Base-by-base conservation (phyloP, 1,284 basidiomycete species). In the Rhizoctonia solani region DNA sequence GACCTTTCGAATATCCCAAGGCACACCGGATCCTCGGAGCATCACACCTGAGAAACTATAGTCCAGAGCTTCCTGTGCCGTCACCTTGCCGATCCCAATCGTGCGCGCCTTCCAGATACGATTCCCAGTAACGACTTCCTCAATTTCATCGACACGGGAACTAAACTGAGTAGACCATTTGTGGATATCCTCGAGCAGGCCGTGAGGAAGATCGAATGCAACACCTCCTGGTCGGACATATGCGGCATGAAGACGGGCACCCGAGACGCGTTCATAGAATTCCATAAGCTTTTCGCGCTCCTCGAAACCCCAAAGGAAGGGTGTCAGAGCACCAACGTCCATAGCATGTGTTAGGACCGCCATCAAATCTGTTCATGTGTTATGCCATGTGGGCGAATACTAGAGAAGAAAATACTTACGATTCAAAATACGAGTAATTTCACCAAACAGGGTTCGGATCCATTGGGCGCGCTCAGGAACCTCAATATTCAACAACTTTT, bases 281-380 rank as follows among this genome's bases (percentile, higher is more conserved):
- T 99, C 96, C 96, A 98, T 98, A 72, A 99, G 87, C 83, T 99
- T 98, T 81, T 99, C 96, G 72, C 96, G 94, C 80, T 99, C 96
- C 80, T 99, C 96, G 83, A 99, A 98, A 75, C 95, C 97, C 95
- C 95, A 99, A 42, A 99, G 83, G 89, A 98, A 99, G 53, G 96
- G 97, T 1, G 97, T 99, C 5, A 99, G 84, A 70, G 94, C 96
- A 76, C 96, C 97, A 70, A 99, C 96, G 75, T 97, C 94, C 92
- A 94, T 94, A 61, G 90, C 88, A 80, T 97, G 93, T 29, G 96
- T 93, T 47, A 99, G 85, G 70, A 99, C 86, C 69, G 96, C 96
- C 97, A 99, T 99, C 72, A 98, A 83, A 77, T 98, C 89, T 90
- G 68, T 52, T 4, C 1, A 66, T n/a, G 34, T 13, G 55, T 42